A percentile compares a stretch with the other conserved stretches of the same genome.
phyloP scores from a whole-genome alignment of 2,329 filamentous ascomycete genomes.

The Sarocladiaceae sp. region DNA sequence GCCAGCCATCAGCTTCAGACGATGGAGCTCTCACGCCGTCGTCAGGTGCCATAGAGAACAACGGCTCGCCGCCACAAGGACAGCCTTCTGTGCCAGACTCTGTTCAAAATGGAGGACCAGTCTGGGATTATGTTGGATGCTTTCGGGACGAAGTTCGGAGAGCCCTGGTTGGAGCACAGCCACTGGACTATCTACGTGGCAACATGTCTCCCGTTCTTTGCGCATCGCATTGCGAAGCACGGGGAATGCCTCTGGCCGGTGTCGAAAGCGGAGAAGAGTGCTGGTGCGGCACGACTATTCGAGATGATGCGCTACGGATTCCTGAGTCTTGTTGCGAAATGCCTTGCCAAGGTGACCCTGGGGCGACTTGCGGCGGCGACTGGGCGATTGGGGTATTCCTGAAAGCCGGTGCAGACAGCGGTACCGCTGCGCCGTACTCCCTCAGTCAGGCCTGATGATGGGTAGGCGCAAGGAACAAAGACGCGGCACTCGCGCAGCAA shows the following conservation, averaged over 20 bases:
- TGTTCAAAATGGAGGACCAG: not conserved
- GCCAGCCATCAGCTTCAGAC: not conserved
- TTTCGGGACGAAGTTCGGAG: constrained; percentile 23
- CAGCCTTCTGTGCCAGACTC: not conserved
- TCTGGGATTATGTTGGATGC: constrained; percentile 27
- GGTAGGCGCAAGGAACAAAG: too few relatives aligned
- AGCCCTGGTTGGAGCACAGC: constrained; percentile 17
- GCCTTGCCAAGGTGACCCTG: constrained; percentile 16
- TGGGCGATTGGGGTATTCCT: constrained; percentile 21
- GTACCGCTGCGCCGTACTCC: too few relatives aligned
- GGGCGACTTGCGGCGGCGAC: constrained; percentile 19
- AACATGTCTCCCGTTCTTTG: constrained; percentile 47
- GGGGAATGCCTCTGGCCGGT: constrained; percentile 40
- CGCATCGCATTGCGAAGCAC: constrained; percentile 38
- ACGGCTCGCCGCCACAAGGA: too few relatives aligned
- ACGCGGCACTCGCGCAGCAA: too few relatives aligned
- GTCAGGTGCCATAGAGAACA: too few relatives aligned
- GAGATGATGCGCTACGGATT: constrained; percentile 17
- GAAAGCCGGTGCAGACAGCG: not conserved
- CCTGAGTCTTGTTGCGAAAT: constrained; percentile 20
- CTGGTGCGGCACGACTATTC: constrained; percentile 39
- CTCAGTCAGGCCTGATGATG: too few relatives aligned
- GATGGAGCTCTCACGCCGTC: too few relatives aligned
- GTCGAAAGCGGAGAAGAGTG: constrained; percentile 47
- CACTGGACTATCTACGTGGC: constrained; percentile 21